Percentiles rank a stretch among this genome's conserved stretches.
Evolutionary conservation across 73 alveolate species (phyloP).

Genomic region (Symbiodinium pilosum): DNA sequence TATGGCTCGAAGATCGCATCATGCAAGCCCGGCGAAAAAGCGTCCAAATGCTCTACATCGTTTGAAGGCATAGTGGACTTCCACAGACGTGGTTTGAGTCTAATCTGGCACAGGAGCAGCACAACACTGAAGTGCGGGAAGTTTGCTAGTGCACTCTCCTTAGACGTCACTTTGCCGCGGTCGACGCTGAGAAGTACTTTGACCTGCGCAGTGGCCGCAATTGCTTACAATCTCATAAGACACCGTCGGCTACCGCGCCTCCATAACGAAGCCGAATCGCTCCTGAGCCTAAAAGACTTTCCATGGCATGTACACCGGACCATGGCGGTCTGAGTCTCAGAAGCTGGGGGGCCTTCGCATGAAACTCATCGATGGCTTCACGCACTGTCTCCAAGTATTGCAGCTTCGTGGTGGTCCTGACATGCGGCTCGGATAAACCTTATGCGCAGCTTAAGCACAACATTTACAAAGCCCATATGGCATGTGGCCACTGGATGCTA

Average conservation of each 20-base stretch:
- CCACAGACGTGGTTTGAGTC: too few species aligned
- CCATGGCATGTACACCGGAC: too few species aligned
- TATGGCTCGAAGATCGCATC: too few species aligned
- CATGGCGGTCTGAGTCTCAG: too few species aligned
- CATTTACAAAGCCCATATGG: too few species aligned
- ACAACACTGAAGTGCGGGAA: not conserved
- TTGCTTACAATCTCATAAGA: not conserved
- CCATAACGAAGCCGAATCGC: constrained; percentile 77
- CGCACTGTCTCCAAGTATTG: constrained; percentile 81
- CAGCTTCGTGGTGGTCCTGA: constrained; percentile 41
- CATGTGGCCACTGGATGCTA: too few species aligned
- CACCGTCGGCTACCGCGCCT: not conserved
- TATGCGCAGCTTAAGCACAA: too few species aligned
- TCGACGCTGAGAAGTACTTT: constrained; percentile 72
- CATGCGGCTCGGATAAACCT: too few species aligned
- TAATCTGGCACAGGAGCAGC: not conserved
- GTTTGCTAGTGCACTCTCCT: constrained; percentile 28
- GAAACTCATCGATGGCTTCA: constrained; percentile 68
- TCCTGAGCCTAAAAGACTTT: constrained; percentile 35
- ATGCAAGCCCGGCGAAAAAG: too few species aligned
- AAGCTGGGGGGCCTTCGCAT: constrained; percentile 45
- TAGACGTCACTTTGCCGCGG: constrained; percentile 77
- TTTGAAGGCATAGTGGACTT: too few species aligned
- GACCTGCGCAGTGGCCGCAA: not conserved
- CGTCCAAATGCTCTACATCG: too few species aligned